Base-by-base conservation (phyloP, 306 rosid genomes). In the Arachis stenosperma region DNA sequence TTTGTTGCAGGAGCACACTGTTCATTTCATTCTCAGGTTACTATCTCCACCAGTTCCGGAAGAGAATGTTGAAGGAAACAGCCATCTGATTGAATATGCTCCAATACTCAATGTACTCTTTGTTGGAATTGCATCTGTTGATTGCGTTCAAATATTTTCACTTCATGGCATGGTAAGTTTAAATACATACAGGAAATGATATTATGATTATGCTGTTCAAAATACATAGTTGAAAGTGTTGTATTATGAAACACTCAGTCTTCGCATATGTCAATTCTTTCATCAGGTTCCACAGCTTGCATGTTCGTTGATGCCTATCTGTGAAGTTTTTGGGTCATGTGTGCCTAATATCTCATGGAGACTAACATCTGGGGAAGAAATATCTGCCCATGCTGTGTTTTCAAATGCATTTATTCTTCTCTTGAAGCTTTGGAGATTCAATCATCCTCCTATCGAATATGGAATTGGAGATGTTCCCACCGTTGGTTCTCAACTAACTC, bases 321-420 rank as follows among this genome's bases (percentile, higher is more conserved):
- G 99, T 75, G 99, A 94, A 85, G 96, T 94, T 75, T 94, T 91
- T 50, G 99, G 99, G 43, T 94, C 99, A 59, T 94, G 96, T 82
- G 86, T 88, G 73, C 97, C 99, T 2, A 84, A 87, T 76, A 74
- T 84, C 81, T 79, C 94, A n/a, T 88, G 96, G 97, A 82, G 67
- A 7, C 78, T 85, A 46, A 47, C 87, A 77, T 76, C 92, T 6
- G 93, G 97, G 81, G 98, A 95, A 75, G 89, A 91, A 84, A 84
- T 95, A 55, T 91, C 90, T 63, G 90, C 96, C 13, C 95, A 91
- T 88, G 96, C 97, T 3, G 92, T 95, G 78, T 95, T 95, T 84
- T 95, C 98, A 39, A 95, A 91, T 88, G 96, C 95, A 33, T 95
- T 95, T 76, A 91, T 85, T 73, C 98, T 95, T 73, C 99, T 95